Base-by-base conservation (phyloP, 1,284 basidiomycete genomes). In the Puccinia horiana region DNA sequence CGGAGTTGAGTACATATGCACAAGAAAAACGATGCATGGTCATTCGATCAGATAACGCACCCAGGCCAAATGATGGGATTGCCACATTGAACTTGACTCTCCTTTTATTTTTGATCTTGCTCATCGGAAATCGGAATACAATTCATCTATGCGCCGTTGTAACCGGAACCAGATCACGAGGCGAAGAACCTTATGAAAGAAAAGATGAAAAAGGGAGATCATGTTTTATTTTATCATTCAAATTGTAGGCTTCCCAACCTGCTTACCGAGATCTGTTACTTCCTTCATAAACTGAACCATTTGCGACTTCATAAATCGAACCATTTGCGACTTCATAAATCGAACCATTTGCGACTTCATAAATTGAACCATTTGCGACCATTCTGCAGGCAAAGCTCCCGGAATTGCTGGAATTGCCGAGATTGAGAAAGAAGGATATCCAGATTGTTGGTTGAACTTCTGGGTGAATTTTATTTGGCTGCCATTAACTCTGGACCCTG, bases 141-240 rank as follows among this genome's bases (percentile, higher is more conserved):
- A 47, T 44, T 26, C 9, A 26, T n/a, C 20, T 23, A 29, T n/a
- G n/a, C 69, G 69, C 1, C n/a, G 37, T 35, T 40, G 12, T 67
- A 11, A 0, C 40, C 20, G 56, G 29, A 11, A 32, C 16, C 52
- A 77, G 76, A 94, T 86, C 93, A 94, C 84, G 93, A 96, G 87
- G 96, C 96, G 0, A 91, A 93, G 85, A 95, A 95, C 85, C 88
- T 95, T 83, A 95, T 98, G 93, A 93, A 93, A 86, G 91, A 92
- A 84, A 85, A 87, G 84, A 98, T 98, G 96, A 90, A 90, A 84
- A 84, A 91, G 9, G 94, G 93, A 32, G 94, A 98, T 86, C 90
- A 32, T 84, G 87, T 89, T n/a, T 85, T 90, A 12, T 90, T 90
- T 88, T 98, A 98, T 87, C 95, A 97, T 86, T 96, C 94, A 26